These are phyloP conservation scores for Vitis hybrid DNA, from an alignment of 177 flowering plant genomes.

Conservation along the genomic window DNA sequence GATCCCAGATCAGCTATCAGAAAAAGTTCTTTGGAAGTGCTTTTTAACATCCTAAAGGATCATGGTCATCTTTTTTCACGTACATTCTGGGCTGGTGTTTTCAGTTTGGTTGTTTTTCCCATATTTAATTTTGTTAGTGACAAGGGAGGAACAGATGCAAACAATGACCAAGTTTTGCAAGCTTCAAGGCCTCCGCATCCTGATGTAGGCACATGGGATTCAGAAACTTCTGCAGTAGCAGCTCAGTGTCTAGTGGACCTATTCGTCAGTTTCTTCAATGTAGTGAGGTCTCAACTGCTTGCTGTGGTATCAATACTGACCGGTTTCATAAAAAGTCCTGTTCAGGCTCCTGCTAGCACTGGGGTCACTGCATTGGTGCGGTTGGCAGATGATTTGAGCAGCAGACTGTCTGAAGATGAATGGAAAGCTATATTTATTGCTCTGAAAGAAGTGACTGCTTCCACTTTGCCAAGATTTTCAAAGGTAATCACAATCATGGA, in stretches of 20 bases:
- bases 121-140: slow-evolving; percentile 46
- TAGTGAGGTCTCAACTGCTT: slow-evolving; percentile 63
- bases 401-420: slow-evolving; percentile 71
- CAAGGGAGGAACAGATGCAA: slow-evolving; percentile 21
- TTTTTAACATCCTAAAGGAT: slow-evolving; percentile 92
- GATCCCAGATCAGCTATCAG: slow-evolving; percentile 89
- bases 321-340: slow-evolving; percentile 54
- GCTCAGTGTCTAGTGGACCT: slow-evolving; percentile 74
- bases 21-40: slow-evolving; percentile 92
- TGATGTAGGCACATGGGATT: slow-evolving; percentile 64
- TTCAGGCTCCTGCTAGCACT: slow-evolving; percentile 68
- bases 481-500: slow-evolving; percentile 72
- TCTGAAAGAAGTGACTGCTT: slow-evolving; percentile 69
- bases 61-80: slow-evolving; percentile 93
- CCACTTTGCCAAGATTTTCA: slow-evolving; percentile 54
- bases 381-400: slow-evolving; percentile 61
- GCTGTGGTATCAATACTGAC: slow-evolving; percentile 62
- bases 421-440: slow-evolving; percentile 69
- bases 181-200: slow-evolving; percentile 25
- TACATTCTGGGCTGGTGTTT: slow-evolving; percentile 70
- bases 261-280: slow-evolving; percentile 62
- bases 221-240: slow-evolving; percentile 80
- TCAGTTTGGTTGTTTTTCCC: slow-evolving; percentile 70
- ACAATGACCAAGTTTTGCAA: slow-evolving; percentile 33
- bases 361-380: slow-evolving; percentile 77